Percentiles rank a stretch among this genome's conserved stretches.
phyloP scores from a whole-genome alignment of 495 filamentous ascomycete species.

The Melanomma pulvis-pyrius region DNA sequence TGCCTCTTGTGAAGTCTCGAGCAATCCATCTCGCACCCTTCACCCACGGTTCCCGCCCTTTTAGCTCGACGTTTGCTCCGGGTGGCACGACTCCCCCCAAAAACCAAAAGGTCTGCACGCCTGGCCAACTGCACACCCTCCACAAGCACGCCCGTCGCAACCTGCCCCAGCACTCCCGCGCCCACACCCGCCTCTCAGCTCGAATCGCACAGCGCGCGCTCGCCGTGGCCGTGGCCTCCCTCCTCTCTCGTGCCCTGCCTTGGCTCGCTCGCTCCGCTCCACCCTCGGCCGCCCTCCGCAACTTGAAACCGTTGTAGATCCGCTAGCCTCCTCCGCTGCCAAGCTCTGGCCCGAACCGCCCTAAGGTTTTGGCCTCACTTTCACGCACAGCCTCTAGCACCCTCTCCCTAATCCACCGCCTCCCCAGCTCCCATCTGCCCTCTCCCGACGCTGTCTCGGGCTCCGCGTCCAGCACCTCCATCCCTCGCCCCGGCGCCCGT shows the following conservation, averaged over 20 bases:
- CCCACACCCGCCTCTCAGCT: not conserved
- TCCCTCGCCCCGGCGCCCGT: slow-evolving; percentile 1
- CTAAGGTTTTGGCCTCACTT: slow-evolving; percentile 22
- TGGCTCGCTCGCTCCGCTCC: slow-evolving; percentile 9
- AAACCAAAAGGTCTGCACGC: not conserved
- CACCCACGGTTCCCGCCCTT: not conserved
- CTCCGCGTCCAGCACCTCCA: slow-evolving; percentile 2
- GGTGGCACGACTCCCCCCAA: not conserved
- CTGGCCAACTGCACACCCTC: not conserved
- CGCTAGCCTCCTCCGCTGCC: slow-evolving; percentile 1
- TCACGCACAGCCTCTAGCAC: slow-evolving; percentile 24
- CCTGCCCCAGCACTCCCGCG: not conserved
- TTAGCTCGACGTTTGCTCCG: not conserved
- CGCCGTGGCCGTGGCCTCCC: not conserved
- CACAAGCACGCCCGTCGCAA: not conserved
- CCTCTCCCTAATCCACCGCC: slow-evolving; percentile 7
- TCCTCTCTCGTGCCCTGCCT: not conserved
- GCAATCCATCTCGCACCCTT: not conserved
- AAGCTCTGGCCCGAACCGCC: not conserved
- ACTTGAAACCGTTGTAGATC: slow-evolving; percentile 5
- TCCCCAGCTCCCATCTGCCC: not conserved
- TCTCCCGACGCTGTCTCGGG: slow-evolving; percentile 11
- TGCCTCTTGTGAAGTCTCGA: not conserved
- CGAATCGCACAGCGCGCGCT: not conserved
- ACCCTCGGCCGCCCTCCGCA: not conserved